These are phyloP conservation scores for Candida sp. DNA, from an alignment of 1,139 yeast species.

Conservation along the genomic window DNA sequence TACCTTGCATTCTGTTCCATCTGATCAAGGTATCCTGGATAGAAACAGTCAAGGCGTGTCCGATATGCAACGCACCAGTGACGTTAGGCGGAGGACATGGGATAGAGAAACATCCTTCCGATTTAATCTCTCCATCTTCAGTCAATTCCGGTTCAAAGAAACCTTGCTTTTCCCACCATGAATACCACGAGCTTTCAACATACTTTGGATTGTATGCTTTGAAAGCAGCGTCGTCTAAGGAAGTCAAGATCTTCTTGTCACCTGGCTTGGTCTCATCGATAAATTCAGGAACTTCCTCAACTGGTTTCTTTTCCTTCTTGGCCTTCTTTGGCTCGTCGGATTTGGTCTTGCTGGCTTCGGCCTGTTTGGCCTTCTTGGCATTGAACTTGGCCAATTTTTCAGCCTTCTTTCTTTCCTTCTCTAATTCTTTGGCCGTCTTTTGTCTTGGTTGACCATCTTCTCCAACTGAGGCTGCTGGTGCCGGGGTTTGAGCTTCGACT, in stretches of 20 bases:
- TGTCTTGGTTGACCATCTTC: constrained; percentile 26
- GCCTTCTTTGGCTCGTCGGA: constrained; percentile 58
- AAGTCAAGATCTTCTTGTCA: constrained; percentile 84
- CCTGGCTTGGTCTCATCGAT: constrained; percentile 86
- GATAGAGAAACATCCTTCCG: constrained; percentile 85
- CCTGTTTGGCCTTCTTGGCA: constrained; percentile 89
- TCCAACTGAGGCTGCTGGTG: constrained; percentile 12
- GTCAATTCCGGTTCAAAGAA: constrained; percentile 88
- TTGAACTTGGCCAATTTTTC: constrained; percentile 94
- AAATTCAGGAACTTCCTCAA: constrained; percentile 79
- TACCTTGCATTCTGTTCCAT: constrained; percentile 97
- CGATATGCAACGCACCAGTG: constrained; percentile 98
- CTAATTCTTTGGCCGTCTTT: constrained; percentile 79
- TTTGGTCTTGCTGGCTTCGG: constrained; percentile 34
- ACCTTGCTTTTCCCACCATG: constrained; percentile 95
- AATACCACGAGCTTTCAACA: constrained; percentile 98
- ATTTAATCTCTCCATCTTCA: constrained; percentile 72
- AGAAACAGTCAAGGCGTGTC: constrained; percentile 96
- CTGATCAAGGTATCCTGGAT: constrained; percentile 94
- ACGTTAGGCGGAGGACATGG: constrained; percentile 99
- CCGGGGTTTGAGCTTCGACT: constrained; percentile 3
- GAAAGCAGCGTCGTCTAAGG: constrained; percentile 90
- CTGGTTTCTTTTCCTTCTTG: constrained; percentile 69
- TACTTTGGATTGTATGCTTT: constrained; percentile 93
- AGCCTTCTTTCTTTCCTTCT: constrained; percentile 95